These are phyloP conservation scores for Lobosporangium transversale DNA, from an alignment of 192 early-diverging fungal genomes.

Conservation along the genomic window DNA sequence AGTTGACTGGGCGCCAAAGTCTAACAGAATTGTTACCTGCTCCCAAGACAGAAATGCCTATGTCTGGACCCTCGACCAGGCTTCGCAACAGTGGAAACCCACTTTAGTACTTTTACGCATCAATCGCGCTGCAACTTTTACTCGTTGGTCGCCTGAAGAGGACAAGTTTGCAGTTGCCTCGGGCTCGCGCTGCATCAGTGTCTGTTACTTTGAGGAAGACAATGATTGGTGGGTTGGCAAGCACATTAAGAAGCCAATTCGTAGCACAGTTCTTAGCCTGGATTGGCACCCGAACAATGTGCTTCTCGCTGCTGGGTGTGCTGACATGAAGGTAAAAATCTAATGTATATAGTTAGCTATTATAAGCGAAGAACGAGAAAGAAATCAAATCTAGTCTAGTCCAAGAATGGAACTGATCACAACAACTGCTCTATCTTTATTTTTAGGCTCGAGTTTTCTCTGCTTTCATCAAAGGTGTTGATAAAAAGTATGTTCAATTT, in stretches of 20 bases:
- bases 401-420: background rate
- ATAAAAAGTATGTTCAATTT: conserved; percentile 70
- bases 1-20: conserved; percentile 94
- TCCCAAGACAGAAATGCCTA: conserved; percentile 99
- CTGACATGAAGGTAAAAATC: conserved; percentile 74
- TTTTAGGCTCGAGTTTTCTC: conserved; percentile 89
- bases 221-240: conserved; percentile 98
- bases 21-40: conserved; percentile 96
- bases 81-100: conserved; percentile 79
- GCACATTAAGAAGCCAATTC: conserved; percentile 94
- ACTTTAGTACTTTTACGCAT: conserved; percentile 93
- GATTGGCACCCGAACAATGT: conserved; percentile 99
- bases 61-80: conserved; percentile 88
- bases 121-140: conserved; percentile 95
- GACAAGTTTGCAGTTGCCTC: conserved; percentile 99
- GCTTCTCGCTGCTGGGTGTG: conserved; percentile 88
- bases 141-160: conserved; percentile 93
- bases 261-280: conserved; percentile 86
- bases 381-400: background rate
- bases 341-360: background rate
- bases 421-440: background rate
- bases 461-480: conserved; percentile 94
- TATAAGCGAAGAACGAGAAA: background rate
- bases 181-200: conserved; percentile 88
- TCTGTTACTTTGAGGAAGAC: conserved; percentile 96